Percentiles rank a stretch among this genome's conserved stretches.
These are phyloP conservation scores for Aspergillus versicolor DNA, from an alignment of 2,329 filamentous ascomycete genomes.

Conservation along the genomic window DNA sequence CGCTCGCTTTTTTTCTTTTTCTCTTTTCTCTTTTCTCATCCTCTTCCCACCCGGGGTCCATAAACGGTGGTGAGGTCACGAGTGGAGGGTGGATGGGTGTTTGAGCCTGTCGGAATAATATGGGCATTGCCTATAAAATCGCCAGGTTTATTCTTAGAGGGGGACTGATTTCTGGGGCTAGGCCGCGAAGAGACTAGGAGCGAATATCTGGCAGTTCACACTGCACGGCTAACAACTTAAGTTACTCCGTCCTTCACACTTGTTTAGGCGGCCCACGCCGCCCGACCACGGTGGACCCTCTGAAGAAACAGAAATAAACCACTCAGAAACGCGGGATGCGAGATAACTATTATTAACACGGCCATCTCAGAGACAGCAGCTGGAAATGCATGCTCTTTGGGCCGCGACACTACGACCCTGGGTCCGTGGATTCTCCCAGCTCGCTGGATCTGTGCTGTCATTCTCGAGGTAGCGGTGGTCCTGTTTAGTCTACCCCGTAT, in stretches of 20 bases:
- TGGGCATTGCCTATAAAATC: background rate
- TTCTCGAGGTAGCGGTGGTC: too few species aligned
- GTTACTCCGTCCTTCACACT: background rate
- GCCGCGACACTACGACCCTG: background rate
- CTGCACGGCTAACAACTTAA: slow-evolving; percentile 10
- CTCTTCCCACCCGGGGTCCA: background rate
- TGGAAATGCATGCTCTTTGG: background rate
- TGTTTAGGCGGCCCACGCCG: slow-evolving; percentile 23
- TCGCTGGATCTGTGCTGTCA: background rate
- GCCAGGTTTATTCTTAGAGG: slow-evolving; percentile 9
- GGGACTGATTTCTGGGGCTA: background rate
- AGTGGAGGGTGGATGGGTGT: background rate
- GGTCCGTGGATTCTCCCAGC: background rate
- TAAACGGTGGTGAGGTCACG: slow-evolving; percentile 7
- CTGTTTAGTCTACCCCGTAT: background rate
- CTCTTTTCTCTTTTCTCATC: background rate
- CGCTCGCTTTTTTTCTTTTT: background rate
- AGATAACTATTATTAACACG: slow-evolving; percentile 7
- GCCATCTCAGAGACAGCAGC: background rate
- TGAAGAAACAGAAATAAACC: slow-evolving; percentile 8
- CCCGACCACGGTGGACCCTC: slow-evolving; percentile 20
- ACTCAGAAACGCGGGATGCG: slow-evolving; percentile 2
- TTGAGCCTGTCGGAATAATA: background rate
- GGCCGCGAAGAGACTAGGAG: background rate
- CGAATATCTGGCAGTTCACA: slow-evolving; percentile 1